Evolutionary conservation across 192 early-diverging fungal species (phyloP), one percentile per base, ranked within the genome.

Genomic region (Piromyces sp.): DNA sequence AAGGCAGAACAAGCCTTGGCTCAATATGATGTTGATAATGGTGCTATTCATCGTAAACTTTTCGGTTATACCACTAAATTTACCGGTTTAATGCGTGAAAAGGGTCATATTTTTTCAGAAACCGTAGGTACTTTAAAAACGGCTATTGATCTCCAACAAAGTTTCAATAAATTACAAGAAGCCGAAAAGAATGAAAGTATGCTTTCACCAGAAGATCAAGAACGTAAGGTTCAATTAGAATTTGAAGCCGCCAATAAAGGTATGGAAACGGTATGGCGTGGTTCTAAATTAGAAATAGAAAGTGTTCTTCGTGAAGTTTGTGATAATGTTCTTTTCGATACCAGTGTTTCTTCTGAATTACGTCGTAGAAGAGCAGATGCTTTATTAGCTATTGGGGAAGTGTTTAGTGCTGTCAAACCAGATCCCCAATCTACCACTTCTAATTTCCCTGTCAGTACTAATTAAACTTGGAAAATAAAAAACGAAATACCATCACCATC

Each of bases 261-360:
- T 19, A 85, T 99, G 81, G 90, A 95, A 83, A 95, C 96, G 11
- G 89, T 98, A 81, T 98, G 96, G 96, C 90, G 94, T 86, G 96
- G 95, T 30, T 94, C 93, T 80, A 96, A 97, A 84, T 85, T 99
- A 82, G 98, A 99, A 84, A 95, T 99, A 68, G 95, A 98, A 84
- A 91, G 90, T 83, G 95, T 97, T 13, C 85, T 98, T 79, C 89
- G 96, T 79, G 95, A 96, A 83, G 96, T 97, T 7, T 99, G 98
- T 87, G 96, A 96, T 83, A 82, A 84, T 26, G 92, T 95, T 30
- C 86, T 98, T 79, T 88, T 90, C 58, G 95, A 97, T 84, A 85
- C 89, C 33, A 83, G 42, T 37, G 88, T 86, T 11, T 82, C 87
- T 78, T 90, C 90, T 85, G 87, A 90, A 80, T n/a, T 68, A n/a